Conservation (phyloP, 2,329 filamentous ascomycete species). For the Fusarium sambucinum region DNA sequence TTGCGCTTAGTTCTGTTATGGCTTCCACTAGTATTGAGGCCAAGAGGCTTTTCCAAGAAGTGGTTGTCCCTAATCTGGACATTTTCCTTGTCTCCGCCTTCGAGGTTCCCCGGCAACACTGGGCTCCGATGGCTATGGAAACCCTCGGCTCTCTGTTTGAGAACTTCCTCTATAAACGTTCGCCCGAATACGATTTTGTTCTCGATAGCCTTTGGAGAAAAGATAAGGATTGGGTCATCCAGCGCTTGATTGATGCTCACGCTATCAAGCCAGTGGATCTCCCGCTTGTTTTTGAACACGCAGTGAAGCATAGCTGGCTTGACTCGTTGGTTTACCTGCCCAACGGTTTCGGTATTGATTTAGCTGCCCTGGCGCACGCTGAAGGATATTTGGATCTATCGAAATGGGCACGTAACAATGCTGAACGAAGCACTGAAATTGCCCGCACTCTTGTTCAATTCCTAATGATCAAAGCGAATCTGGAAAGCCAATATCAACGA, state of each 20-base stretch:
- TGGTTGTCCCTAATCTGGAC: conserved; percentile 79
- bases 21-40: conserved; percentile 73
- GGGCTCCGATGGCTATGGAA: conserved; percentile 79
- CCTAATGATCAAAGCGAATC: conserved; percentile 83
- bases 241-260: conserved; percentile 84
- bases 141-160: conserved; percentile 83
- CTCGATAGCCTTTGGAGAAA: conserved; percentile 92
- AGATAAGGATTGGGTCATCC: conserved; percentile 87
- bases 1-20: conserved; percentile 70
- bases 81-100: conserved; percentile 84
- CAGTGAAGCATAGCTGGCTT: conserved; percentile 84
- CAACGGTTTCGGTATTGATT: conserved; percentile 87
- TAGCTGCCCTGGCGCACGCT: conserved; percentile 86
- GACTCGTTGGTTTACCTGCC: conserved; percentile 81
- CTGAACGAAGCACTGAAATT: conserved; percentile 75
- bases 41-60: conserved; percentile 73
- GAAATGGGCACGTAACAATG: conserved; percentile 80
- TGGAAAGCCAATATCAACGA: conserved; percentile 81
- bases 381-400: conserved; percentile 83
- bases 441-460: conserved; percentile 81
- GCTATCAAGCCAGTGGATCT: conserved; percentile 73
- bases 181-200: conserved; percentile 86
- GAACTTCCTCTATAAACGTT: conserved; percentile 83
- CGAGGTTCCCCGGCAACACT: conserved; percentile 77
- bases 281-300: conserved; percentile 68